Conservation (phyloP, 768 basidiomycete genomes). For the Suillus placidus region DNA sequence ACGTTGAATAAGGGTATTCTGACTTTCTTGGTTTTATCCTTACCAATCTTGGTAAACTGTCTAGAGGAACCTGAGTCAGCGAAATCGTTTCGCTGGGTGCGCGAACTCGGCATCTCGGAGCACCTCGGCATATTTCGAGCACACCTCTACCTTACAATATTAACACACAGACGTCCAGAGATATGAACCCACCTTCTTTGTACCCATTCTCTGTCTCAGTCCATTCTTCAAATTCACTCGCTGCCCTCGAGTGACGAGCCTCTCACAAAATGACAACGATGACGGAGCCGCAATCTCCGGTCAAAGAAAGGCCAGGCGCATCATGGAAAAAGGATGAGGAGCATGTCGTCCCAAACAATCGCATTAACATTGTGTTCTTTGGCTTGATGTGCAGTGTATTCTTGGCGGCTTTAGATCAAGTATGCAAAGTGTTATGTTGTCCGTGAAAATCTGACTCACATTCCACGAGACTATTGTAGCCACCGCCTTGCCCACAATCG, state of each 20-base stretch:
- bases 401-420: conserved; percentile 53
- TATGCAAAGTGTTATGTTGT: conserved; percentile 13
- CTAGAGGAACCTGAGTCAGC: neutral
- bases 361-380: conserved; percentile 43
- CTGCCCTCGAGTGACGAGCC: neutral
- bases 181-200: neutral
- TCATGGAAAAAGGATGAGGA: conserved; percentile 44
- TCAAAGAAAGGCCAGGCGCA: conserved; percentile 26
- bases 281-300: conserved; percentile 4
- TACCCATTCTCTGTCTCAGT: neutral
- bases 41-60: neutral
- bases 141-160: neutral
- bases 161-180: neutral
- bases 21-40: neutral
- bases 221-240: neutral
- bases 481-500: conserved; percentile 55
- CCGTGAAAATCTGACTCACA: neutral
- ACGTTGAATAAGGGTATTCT: neutral
- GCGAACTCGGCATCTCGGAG: neutral
- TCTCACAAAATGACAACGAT: neutral
- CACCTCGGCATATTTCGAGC: neutral
- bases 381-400: conserved; percentile 48
- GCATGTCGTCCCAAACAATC: conserved; percentile 47
- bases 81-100: neutral
- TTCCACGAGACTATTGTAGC: conserved; percentile 44